A percentile compares a stretch with the other conserved stretches of the same genome.
Conservation (phyloP, 116 monocot species). For the Zostera marina region DNA sequence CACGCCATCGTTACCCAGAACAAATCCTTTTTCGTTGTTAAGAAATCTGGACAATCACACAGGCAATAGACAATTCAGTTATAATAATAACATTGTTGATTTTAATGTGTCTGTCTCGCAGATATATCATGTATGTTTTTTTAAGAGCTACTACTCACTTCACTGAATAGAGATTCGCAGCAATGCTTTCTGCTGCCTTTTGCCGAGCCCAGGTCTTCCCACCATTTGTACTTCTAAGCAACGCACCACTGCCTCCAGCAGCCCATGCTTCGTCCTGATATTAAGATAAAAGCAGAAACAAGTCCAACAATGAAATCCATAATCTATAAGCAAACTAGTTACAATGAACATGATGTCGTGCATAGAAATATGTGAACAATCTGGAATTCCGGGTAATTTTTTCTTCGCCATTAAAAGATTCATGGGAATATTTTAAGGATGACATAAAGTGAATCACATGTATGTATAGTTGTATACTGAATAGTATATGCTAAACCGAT, state of each 20-base stretch:
- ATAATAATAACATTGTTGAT: too few relatives aligned
- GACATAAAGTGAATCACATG: too few relatives aligned
- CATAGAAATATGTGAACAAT: too few relatives aligned
- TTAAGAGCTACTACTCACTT: slow-evolving; percentile 33
- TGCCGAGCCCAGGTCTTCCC: slow-evolving; percentile 85
- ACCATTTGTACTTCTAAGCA: slow-evolving; percentile 74
- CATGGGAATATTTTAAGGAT: too few relatives aligned
- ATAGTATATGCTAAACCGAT: neutral
- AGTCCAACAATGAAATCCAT: too few relatives aligned
- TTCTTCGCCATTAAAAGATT: too few relatives aligned
- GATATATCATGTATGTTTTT: neutral
- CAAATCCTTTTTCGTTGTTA: slow-evolving; percentile 60
- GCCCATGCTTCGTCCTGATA: slow-evolving; percentile 95
- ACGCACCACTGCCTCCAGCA: slow-evolving; percentile 78
- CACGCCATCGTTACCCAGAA: slow-evolving; percentile 79
- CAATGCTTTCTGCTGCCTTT: slow-evolving; percentile 87
- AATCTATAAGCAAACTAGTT: neutral
- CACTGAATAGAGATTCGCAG: slow-evolving; percentile 87
- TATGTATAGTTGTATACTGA: too few relatives aligned
- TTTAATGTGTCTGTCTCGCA: too few relatives aligned
- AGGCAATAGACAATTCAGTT: neutral
- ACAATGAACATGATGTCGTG: too few relatives aligned
- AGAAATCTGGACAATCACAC: slow-evolving; percentile 48
- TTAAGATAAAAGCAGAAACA: neutral
- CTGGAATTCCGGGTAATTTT: too few relatives aligned